Percentiles rank a stretch among this genome's conserved stretches.
phyloP scores from a whole-genome alignment of 768 basidiomycete genomes.

The Lentinula edodes region DNA sequence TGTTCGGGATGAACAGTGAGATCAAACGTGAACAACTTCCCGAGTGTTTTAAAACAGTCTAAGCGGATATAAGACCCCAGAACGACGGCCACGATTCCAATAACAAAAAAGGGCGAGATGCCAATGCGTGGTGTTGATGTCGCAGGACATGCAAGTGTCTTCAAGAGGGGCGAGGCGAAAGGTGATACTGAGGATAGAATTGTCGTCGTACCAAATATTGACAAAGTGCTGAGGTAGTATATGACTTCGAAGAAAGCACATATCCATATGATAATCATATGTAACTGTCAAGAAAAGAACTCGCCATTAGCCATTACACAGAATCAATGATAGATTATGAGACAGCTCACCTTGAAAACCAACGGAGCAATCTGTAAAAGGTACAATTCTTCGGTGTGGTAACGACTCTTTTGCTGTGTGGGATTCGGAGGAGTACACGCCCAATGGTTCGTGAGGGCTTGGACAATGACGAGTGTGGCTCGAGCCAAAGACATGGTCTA shows the following conservation, averaged over 20 bases:
- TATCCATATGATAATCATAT: conserved; percentile 43
- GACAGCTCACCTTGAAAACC: conserved; percentile 43
- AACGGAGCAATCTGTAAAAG: conserved; percentile 51
- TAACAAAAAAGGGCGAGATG: conserved; percentile 37
- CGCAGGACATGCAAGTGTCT: conserved; percentile 24
- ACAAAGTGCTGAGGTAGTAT: conserved; percentile 27
- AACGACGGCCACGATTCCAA: conserved; percentile 37
- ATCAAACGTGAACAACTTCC: conserved; percentile 53
- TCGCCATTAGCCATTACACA: neutral
- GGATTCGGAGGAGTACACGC: conserved; percentile 57
- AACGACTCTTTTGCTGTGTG: conserved; percentile 42
- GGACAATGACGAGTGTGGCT: conserved; percentile 39
- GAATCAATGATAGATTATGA: neutral
- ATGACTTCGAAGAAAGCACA: conserved; percentile 47
- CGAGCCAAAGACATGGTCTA: conserved; percentile 42
- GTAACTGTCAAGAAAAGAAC: conserved; percentile 28
- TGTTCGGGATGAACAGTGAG: conserved; percentile 50
- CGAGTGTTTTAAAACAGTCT: conserved; percentile 49
- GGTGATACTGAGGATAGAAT: conserved; percentile 24
- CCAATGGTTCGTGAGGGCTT: conserved; percentile 44
- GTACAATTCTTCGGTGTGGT: conserved; percentile 46
- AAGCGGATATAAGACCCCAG: conserved; percentile 44
- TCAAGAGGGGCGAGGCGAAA: conserved; percentile 15
- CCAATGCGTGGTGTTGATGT: conserved; percentile 20
- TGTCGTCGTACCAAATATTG: conserved; percentile 12